Evolutionary conservation across 1,284 basidiomycete genomes (phyloP), one percentile per base, ranked within the genome.

Genomic region (Ceratobasidium sp.): DNA sequence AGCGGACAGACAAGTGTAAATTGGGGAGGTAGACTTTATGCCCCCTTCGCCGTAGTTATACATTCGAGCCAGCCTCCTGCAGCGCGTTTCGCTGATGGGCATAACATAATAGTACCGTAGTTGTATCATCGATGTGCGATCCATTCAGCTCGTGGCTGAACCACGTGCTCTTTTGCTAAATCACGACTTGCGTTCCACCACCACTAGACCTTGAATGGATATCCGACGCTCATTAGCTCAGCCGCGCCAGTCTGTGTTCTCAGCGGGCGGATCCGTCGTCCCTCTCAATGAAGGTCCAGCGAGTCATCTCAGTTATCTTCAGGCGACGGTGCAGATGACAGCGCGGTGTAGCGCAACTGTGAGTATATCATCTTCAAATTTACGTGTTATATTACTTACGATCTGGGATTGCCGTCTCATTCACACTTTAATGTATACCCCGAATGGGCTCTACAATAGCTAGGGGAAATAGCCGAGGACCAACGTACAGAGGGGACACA

Each of bases 271-370:
- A 4, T 72, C 67, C 17, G 67, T 72, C n/a, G 67, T 72, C 14
- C 67, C 67, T 11, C 56, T 72, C 8, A 72, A 72, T 45, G 67
- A 72, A 60, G 67, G 67, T 22, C 67, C 67, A 33, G 67, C 67
- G 6, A 72, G 47, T 29, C 67, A 72, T 36, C 36, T 72, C 29
- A 72, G 56, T 50, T 72, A 72, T 41, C 56, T 72, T 22, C 44
- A 72, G n/a, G 67, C 67, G n/a, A 60, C 67, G 4, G 67, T 72
- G 7, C 67, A 72, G 48, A 72, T 72, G 67, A 47, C 56, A 7
- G 67, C 67, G 14, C 27, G 44, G 47, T 72, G 67, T 31, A 72
- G 54, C 15, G 29, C 54, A 14, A 72, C 67, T 24, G 67, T 60
- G 48, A 50, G 67, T 24, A n/a, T n/a, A n/a, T 3, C 41, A 4